Evolutionary conservation across 2,329 filamentous ascomycete genomes (phyloP).

Genomic region (Xylaria digitata): DNA sequence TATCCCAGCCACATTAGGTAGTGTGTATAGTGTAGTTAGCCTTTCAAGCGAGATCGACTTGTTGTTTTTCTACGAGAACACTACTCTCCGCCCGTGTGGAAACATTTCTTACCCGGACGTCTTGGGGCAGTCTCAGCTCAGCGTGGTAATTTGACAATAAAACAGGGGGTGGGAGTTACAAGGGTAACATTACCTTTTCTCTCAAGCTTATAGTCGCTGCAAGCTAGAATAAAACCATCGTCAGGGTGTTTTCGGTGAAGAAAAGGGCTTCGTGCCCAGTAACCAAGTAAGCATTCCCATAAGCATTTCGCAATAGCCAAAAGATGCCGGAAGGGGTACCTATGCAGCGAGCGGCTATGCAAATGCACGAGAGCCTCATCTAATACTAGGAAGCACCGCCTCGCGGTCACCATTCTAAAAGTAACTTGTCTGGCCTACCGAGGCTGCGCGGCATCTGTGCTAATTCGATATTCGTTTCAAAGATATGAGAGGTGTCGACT

Average conservation of each 20-base stretch:
- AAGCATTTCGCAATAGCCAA: slow-evolving; percentile 15
- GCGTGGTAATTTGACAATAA: neutral
- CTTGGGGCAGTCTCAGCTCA: slow-evolving; percentile 3
- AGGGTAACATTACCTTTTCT: neutral
- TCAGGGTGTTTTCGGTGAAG: slow-evolving; percentile 27
- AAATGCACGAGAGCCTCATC: slow-evolving; percentile 31
- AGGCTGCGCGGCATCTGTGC: slow-evolving; percentile 10
- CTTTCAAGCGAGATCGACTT: neutral
- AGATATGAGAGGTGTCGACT: neutral
- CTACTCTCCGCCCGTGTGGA: neutral
- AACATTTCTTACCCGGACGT: neutral
- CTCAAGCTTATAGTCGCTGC: slow-evolving; percentile 1
- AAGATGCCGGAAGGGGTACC: slow-evolving; percentile 7
- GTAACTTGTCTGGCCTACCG: slow-evolving; percentile 4
- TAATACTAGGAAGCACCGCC: slow-evolving; percentile 23
- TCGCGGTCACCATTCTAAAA: slow-evolving; percentile 20
- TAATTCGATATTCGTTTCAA: neutral
- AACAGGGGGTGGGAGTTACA: neutral
- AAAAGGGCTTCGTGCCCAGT: neutral
- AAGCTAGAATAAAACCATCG: neutral
- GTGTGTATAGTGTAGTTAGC: neutral
- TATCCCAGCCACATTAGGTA: neutral
- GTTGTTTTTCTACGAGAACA: neutral
- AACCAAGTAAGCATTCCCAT: neutral
- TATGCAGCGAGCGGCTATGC: slow-evolving; percentile 32